Evolutionary conservation across 2,329 filamentous ascomycete species (phyloP), one percentile per base, ranked within the genome.

Genomic region (Knoxdaviesia proteae): DNA sequence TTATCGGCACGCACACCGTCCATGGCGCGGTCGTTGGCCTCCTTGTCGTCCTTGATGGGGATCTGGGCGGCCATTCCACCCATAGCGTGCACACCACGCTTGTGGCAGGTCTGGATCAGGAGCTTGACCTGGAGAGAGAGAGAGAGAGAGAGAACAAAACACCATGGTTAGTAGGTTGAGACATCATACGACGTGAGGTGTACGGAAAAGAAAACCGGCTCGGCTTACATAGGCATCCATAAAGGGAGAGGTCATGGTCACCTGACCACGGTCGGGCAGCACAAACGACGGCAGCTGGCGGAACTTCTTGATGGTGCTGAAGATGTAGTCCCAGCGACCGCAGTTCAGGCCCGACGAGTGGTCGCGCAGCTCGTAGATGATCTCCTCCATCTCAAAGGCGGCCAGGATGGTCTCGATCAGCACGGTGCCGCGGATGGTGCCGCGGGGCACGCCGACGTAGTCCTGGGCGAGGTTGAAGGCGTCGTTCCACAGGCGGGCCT

Each of bases 381-480:
- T 96, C 76, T 98, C 90, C 54, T 98, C 90, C 90, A 98, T 98
- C 71, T 98, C 90, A 56, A 98, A 98, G 10, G 88, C 90, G 37
- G 90, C 90, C 38, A 88, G 73, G 60, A 98, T 96, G 44, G 90
- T 96, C 73, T 98, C 90, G 56, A 98, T 96, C 53, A 98, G 68
- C 36, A 96, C 88, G 3, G 90, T 98, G 48, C 74, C 90, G 52
- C 90, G 81, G 62, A 96, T 93, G 43, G 86, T 96, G 44, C 90
- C 90, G 46, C 90, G 75, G 44, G 74, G 74, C 65, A 98, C 80
- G 52, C 83, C 82, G 56, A 94, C 75, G 64, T 81, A 86, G 65
- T 98, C 90, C 64, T 98, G 90, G 8, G 77, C 79, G 32, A 94
- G 69, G 68, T 94, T 94, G 76, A 96, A 96, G 47, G 74, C 88